Conservation (phyloP, 2,329 filamentous ascomycete genomes). For the Leptographium galeiforme region DNA sequence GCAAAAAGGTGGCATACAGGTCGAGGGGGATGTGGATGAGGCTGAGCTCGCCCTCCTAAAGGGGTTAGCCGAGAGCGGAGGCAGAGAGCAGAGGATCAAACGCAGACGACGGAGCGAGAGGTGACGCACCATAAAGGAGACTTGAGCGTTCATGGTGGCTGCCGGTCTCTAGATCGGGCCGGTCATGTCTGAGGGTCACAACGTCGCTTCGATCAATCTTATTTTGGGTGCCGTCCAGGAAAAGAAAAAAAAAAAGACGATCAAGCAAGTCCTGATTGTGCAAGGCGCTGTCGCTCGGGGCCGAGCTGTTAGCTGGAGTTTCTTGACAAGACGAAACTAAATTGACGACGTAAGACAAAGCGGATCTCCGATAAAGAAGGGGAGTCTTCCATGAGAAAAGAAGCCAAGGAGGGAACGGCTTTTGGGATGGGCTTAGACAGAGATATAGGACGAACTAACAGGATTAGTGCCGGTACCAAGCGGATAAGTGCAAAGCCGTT, state of each 20-base stretch:
- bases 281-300: neutral
- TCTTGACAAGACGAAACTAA: conserved; percentile 1
- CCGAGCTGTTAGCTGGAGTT: neutral
- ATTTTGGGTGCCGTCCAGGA: too few relatives aligned
- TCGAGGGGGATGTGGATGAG: conserved; percentile 81
- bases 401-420: neutral
- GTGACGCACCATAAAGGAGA: conserved; percentile 41
- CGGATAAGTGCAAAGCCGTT: neutral
- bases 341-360: conserved; percentile 2
- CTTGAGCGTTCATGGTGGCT: conserved; percentile 39
- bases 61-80: neutral
- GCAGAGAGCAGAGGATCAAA: neutral
- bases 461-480: neutral
- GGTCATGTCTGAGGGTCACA: too few relatives aligned
- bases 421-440: neutral
- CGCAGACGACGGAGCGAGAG: neutral
- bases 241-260: too few relatives aligned
- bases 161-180: too few relatives aligned
- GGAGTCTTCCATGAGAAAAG: neutral
- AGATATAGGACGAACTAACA: neutral
- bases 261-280: neutral
- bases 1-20: conserved; percentile 65
- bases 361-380: neutral
- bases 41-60: conserved; percentile 70
- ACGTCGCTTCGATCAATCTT: too few relatives aligned